Base-by-base conservation (phyloP, 1,139 yeast genomes). In the Pichia sp. region DNA sequence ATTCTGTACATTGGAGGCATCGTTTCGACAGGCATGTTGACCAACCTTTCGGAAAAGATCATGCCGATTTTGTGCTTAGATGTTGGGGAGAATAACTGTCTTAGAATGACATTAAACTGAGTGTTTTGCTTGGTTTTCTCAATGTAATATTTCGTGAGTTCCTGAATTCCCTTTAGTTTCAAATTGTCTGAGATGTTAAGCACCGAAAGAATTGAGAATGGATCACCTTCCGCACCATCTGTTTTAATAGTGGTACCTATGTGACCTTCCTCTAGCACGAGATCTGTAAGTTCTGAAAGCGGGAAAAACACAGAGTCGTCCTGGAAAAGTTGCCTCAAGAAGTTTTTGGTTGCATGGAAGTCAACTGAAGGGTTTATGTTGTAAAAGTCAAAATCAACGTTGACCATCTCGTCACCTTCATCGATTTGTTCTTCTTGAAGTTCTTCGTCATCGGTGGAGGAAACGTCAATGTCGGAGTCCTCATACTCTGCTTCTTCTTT, bases 11-110 rank as follows among this genome's bases (percentile, higher is more conserved):
- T 72, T 15, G 97, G 96, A 11, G 97, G 95, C 8, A 85, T 79
- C 2, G 91, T 85, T 58, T 93, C 96, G 18, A 86, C 87, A 2
- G 99, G 99, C 96, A 93, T 91, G 55, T 93, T 93, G 47, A 93
- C 81, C 58, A 93, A 67, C 50, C 98, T 68, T 60, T 91, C 97
- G 54, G 93, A 77, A 30, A 91, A 55, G 10, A 93, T 64, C 41
- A 87, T 63, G 1, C 94, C 95, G 6, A 84, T 73, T 44, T 66
- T 74, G 41, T 70, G 66, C 39, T 72, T 66, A 3, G 74, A 65
- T 5, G 50, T 49, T 6, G 60, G 53, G 1, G 59, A 46, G 20
- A 77, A 59, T 25, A 87, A 60, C 45, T 81, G 79, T 42, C 79
- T 72, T 50, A 91, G 66, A 30, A 74, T 67, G 33, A 80, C 60